phyloP scores from a whole-genome alignment of 306 rosid species.

The Phaseolus lunatus region DNA sequence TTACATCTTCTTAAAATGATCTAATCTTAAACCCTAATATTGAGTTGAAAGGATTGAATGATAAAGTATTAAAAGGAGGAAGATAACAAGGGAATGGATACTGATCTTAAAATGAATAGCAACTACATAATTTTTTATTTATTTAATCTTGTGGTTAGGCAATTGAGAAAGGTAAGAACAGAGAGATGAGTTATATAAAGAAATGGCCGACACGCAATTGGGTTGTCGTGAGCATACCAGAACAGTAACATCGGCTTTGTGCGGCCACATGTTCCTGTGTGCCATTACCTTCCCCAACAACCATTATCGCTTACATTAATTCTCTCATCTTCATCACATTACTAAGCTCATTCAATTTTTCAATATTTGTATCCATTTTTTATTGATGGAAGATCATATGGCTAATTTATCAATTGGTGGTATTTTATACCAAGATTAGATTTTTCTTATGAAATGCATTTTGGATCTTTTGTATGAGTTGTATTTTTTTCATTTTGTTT shows the following conservation, averaged over 20 bases:
- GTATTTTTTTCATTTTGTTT: no score
- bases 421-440: not conserved
- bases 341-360: not conserved
- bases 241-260: conserved; percentile 54
- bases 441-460: not conserved
- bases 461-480: not conserved
- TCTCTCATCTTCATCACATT: not conserved
- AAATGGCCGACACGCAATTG: conserved; percentile 57
- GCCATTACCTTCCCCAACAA: conserved; percentile 55
- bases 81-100: not conserved
- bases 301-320: conserved; percentile 41
- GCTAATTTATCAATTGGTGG: not conserved
- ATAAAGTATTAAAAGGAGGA: not conserved
- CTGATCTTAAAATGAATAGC: not conserved
- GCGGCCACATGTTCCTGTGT: conserved; percentile 51
- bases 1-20: not conserved
- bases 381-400: no score
- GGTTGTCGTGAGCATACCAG: conserved; percentile 50
- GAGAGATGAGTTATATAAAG: not conserved
- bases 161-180: not conserved
- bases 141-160: not conserved
- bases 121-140: not conserved
- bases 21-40: not conserved
- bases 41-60: not conserved
- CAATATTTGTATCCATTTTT: no score